These are phyloP conservation scores for Blastomyces emzantsi DNA, from an alignment of 2,329 filamentous ascomycete genomes.

Conservation along the genomic window DNA sequence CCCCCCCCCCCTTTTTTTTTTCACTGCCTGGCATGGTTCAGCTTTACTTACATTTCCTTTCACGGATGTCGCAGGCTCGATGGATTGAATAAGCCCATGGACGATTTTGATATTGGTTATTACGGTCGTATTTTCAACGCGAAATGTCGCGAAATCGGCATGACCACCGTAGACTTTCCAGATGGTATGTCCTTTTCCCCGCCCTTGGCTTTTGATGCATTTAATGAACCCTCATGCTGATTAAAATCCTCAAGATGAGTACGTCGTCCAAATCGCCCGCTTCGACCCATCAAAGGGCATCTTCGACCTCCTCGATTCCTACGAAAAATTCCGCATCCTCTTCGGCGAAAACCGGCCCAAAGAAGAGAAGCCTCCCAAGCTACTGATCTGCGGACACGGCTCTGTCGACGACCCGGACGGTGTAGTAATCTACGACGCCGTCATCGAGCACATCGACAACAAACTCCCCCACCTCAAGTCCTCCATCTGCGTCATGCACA, in stretches of 20 bases:
- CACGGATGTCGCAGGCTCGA: constrained; percentile 49
- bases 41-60: constrained; percentile 6
- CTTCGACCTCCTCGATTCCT: constrained; percentile 64
- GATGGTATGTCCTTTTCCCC: constrained; percentile 21
- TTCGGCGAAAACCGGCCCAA: constrained; percentile 18
- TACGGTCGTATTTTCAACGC: constrained; percentile 67
- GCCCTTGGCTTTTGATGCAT: neutral
- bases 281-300: constrained; percentile 82
- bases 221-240: constrained; percentile 8
- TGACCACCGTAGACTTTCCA: constrained; percentile 32
- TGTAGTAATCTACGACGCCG: constrained; percentile 60
- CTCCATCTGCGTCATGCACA: constrained; percentile 65
- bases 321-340: constrained; percentile 51
- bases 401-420: constrained; percentile 76
- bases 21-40: neutral
- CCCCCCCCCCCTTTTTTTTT: neutral
- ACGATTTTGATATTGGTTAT: constrained; percentile 60
- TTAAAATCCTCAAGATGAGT: constrained; percentile 44
- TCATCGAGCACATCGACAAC: constrained; percentile 56
- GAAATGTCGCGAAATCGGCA: constrained; percentile 49
- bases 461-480: constrained; percentile 53
- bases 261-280: constrained; percentile 70
- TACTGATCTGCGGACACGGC: constrained; percentile 69
- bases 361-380: constrained; percentile 53
- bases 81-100: constrained; percentile 67